Conservation (phyloP, 2,329 filamentous ascomycete genomes). For the Epicoccum sorghinum region DNA sequence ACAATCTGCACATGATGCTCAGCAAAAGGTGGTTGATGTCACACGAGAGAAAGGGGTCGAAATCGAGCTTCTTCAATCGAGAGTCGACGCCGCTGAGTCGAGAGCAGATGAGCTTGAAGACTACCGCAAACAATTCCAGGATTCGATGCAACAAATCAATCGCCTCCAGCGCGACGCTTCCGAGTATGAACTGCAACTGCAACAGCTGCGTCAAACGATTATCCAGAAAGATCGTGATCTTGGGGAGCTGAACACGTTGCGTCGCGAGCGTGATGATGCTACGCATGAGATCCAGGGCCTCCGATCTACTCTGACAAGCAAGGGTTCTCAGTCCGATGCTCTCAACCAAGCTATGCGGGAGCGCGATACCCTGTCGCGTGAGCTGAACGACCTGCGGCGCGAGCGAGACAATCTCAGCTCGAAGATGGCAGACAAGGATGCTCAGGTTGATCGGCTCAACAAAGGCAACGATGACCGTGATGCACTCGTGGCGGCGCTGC, state of each 20-base stretch:
- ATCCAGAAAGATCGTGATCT: conserved; percentile 40
- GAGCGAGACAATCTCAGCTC: conserved; percentile 36
- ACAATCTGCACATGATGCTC: conserved; percentile 48
- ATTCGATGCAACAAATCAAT: conserved; percentile 43
- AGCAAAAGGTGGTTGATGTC: conserved; percentile 45
- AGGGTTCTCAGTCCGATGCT: conserved; percentile 39
- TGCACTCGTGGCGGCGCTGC: conserved; percentile 35
- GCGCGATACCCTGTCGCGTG: conserved; percentile 33
- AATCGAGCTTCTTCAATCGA: conserved; percentile 43
- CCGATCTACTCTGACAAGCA: conserved; percentile 35
- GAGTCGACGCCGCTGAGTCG: conserved; percentile 44
- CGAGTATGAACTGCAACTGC: conserved; percentile 40
- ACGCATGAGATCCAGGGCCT: conserved; percentile 40
- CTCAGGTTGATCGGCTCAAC: conserved; percentile 38
- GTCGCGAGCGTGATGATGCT: conserved; percentile 42
- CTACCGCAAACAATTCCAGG: conserved; percentile 42
- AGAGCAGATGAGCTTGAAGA: conserved; percentile 46
- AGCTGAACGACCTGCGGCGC: conserved; percentile 39
- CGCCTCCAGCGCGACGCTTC: conserved; percentile 38
- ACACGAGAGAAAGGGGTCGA: conserved; percentile 48
- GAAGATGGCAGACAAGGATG: conserved; percentile 38
- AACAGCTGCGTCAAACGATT: conserved; percentile 38
- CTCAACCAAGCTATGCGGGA: conserved; percentile 39
- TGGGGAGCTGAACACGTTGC: conserved; percentile 31
- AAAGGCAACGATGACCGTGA: conserved; percentile 39